Evolutionary conservation across 306 rosid genomes (phyloP).

Genomic region (Dryas octopetala): DNA sequence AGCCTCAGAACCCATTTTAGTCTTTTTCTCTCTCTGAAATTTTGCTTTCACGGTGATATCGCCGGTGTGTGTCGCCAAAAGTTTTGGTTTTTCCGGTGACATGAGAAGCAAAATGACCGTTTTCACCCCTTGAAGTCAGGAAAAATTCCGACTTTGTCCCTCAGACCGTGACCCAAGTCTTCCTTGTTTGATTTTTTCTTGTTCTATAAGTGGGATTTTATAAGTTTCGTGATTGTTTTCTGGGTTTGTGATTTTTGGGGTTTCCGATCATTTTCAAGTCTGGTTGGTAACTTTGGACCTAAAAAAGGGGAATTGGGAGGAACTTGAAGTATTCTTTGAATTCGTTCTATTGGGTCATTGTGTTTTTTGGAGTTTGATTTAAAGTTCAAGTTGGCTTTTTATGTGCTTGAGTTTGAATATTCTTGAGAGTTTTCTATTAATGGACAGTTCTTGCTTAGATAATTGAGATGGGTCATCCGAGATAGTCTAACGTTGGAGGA

Average conservation of each 20-base stretch:
- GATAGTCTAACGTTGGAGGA: conserved; percentile 12
- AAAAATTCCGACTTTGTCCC: conserved; percentile 40
- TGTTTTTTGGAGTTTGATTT: conserved; percentile 20
- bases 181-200: conserved; percentile 12
- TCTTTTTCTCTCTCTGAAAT: conserved; percentile 6
- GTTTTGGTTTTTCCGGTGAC: conserved; percentile 23
- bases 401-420: neutral
- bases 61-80: neutral
- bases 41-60: neutral
- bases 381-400: conserved; percentile 2
- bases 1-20: neutral
- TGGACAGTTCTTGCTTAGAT: conserved; percentile 17
- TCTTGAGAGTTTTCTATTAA: neutral
- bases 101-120: neutral
- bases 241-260: conserved; percentile 5
- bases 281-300: neutral
- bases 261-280: neutral
- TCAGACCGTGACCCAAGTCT: conserved; percentile 23
- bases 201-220: conserved; percentile 2
- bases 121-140: conserved; percentile 21
- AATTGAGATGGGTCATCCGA: conserved; percentile 27
- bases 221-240: neutral
- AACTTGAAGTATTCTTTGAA: neutral
- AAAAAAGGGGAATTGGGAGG: neutral
- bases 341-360: conserved; percentile 10